These are phyloP conservation scores for Hirschioporus abietinus DNA, from an alignment of 768 basidiomycete species.

Conservation along the genomic window DNA sequence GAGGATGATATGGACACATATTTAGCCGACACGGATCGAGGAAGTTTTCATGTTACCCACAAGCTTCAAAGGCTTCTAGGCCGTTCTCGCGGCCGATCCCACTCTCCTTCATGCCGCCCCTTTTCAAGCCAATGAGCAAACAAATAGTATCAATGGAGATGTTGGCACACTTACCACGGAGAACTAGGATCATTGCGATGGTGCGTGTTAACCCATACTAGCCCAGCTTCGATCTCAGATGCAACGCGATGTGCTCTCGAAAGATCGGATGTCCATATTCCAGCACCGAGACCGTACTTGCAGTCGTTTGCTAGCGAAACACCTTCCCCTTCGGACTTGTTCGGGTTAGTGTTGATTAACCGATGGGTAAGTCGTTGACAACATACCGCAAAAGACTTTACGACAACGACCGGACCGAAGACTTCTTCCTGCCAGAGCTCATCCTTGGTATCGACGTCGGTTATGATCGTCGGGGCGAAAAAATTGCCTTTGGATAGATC, in stretches of 20 bases:
- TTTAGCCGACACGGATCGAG: not conserved
- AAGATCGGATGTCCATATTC: conserved; percentile 73
- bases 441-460: conserved; percentile 48
- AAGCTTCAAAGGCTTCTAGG: conserved; percentile 71
- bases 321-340: conserved; percentile 59
- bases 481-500: conserved; percentile 70
- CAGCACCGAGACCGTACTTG: conserved; percentile 78
- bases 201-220: conserved; percentile 88
- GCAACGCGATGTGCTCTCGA: conserved; percentile 74
- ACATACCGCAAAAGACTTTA: conserved; percentile 47
- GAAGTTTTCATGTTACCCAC: conserved; percentile 35
- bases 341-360: not conserved
- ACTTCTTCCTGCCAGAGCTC: conserved; percentile 79
- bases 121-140: conserved; percentile 19
- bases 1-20: not conserved
- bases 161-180: conserved; percentile 57
- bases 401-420: conserved; percentile 81
- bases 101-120: conserved; percentile 90
- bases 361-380: conserved; percentile 14
- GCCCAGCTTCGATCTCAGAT: conserved; percentile 60
- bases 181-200: conserved; percentile 88
- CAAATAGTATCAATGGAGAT: not conserved
- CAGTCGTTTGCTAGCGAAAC: conserved; percentile 65
- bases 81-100: conserved; percentile 88
- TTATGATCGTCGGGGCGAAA: conserved; percentile 75